phyloP scores from a whole-genome alignment of 495 filamentous ascomycete species.

The Hypoxylon intermedium region DNA sequence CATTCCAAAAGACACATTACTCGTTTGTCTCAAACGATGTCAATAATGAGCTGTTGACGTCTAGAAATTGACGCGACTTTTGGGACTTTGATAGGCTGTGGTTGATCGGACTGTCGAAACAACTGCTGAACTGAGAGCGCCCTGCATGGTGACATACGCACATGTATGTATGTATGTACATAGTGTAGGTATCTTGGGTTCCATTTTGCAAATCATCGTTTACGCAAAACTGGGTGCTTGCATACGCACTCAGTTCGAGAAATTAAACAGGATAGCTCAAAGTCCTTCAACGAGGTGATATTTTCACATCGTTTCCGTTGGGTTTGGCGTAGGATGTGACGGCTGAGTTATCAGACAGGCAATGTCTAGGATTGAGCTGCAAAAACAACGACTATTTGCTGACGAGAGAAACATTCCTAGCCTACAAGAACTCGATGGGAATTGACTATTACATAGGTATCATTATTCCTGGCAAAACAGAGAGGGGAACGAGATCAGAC shows the following conservation, averaged over 20 bases:
- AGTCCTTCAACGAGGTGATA: neutral
- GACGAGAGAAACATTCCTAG: slow-evolving; percentile 12
- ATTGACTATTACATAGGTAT: slow-evolving; percentile 18
- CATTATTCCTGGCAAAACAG: slow-evolving; percentile 2
- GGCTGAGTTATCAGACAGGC: neutral
- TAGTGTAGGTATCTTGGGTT: slow-evolving; percentile 1
- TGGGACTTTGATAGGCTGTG: slow-evolving; percentile 18
- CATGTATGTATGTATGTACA: slow-evolving; percentile 1
- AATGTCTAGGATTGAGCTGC: neutral
- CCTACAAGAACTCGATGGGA: neutral
- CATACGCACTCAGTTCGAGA: too few relatives aligned
- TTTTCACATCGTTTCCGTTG: neutral
- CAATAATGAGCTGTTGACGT: slow-evolving; percentile 6
- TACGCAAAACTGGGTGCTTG: slow-evolving; percentile 13
- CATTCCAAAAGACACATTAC: slow-evolving; percentile 8
- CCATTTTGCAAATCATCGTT: slow-evolving; percentile 6
- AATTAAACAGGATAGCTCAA: too few relatives aligned
- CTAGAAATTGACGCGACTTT: slow-evolving; percentile 18
- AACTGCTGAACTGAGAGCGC: slow-evolving; percentile 14
- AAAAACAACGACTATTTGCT: slow-evolving; percentile 4
- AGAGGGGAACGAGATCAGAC: slow-evolving; percentile 14
- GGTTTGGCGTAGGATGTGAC: slow-evolving; percentile 5
- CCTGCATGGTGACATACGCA: slow-evolving; percentile 30
- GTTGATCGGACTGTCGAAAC: slow-evolving; percentile 15
- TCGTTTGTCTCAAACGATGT: slow-evolving; percentile 17